Evolutionary conservation across 345 rosid genomes (phyloP), one percentile per base, ranked within the genome.

Genomic region (Populus deltoides): DNA sequence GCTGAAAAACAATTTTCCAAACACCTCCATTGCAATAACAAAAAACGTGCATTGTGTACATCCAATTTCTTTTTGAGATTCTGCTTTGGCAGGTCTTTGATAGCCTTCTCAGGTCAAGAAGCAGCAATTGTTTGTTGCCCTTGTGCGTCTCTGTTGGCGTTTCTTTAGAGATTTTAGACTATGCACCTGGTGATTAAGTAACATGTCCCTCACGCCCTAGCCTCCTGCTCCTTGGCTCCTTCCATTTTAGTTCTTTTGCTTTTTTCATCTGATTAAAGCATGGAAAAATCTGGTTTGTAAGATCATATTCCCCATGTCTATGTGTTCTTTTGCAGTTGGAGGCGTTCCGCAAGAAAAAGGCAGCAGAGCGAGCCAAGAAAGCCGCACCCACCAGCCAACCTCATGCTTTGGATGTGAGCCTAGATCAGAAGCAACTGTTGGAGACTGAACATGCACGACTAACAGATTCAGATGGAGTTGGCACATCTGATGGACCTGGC

Each of bases 331-430:
- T 84, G 65, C 86, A 97, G 99, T 88, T 97, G 81, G 99, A 97
- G 87, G 97, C 92, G 87, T 97, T 97, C 61, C 95, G 99, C 24
- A 97, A 91, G 92, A 90, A 89, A 88, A 97, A 92, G 78, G 99
- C 97, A 69, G 97, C 97, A 35, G 98, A 90, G 51, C 83, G 86
- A 80, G 93, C 95, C 27, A 94, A 89, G 84, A 94, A 92, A 84
- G 85, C 87, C 36, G 75, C 87, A 39, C 72, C 86, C 66, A 81
- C 47, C 68, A 80, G 72, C 77, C 91, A 81, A 68, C 67, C 84
- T 83, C 55, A 76, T 43, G 73, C 74, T 88, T 80, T 88, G 75
- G 88, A 86, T 77, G 79, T 71, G 68, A 78, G 41, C 71, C 41
- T 74, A 74, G 79, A 75, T 69, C 83, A 87, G 70, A 87, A 78